These are phyloP conservation scores for Eucalyptus polyanthemos DNA, from an alignment of 345 rosid species.

Conservation along the genomic window DNA sequence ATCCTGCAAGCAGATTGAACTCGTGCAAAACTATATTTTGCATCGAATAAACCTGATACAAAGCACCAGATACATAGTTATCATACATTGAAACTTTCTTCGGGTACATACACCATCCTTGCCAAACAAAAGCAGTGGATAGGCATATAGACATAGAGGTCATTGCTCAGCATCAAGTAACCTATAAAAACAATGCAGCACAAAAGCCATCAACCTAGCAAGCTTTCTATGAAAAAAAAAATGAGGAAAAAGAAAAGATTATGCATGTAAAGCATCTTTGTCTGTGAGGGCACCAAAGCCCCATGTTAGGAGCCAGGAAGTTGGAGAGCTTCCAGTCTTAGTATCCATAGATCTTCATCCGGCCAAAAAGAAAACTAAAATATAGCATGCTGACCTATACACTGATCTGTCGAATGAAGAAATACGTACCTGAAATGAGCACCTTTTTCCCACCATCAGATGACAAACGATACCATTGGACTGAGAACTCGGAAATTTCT, in stretches of 20 bases:
- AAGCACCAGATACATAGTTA: neutral
- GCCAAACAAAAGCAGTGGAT: neutral
- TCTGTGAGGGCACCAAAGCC: neutral
- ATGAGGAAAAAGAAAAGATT: neutral
- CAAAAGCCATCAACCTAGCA: neutral
- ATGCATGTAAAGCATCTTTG: neutral
- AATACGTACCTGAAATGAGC: slow-evolving; percentile 63
- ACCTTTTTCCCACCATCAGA: slow-evolving; percentile 69
- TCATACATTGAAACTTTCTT: neutral
- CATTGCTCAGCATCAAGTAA: neutral
- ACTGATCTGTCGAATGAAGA: neutral
- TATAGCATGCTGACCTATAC: neutral
- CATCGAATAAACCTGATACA: neutral
- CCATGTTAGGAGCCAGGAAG: neutral
- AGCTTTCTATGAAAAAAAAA: neutral
- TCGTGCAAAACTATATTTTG: neutral
- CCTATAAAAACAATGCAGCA: neutral
- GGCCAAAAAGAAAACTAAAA: neutral
- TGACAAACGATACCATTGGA: slow-evolving; percentile 82
- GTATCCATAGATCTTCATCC: neutral
- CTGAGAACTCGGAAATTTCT: slow-evolving; percentile 54
- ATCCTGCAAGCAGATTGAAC: neutral
- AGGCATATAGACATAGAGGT: neutral
- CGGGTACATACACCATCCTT: neutral
- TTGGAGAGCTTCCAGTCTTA: neutral